Base-by-base conservation (phyloP, 306 rosid genomes). In the Prunus dulcis region DNA sequence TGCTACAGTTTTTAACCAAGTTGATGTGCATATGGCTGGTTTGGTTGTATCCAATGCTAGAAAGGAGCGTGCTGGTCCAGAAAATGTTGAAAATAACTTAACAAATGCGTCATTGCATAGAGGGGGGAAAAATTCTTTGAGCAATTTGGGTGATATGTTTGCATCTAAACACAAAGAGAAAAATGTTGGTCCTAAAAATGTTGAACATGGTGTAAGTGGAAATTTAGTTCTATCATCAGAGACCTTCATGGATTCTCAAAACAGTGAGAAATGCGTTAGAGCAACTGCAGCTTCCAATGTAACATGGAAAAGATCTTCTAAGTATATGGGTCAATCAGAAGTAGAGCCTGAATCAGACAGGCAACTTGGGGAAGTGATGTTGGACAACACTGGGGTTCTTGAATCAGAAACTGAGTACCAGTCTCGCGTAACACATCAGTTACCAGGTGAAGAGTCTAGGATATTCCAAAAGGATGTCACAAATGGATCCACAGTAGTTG, bases 381-480 rank as follows among this genome's bases (percentile, higher is more conserved):
- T 22, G 5, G 30, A 50, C 32, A 18, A 8, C 10, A 12, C 32
- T 38, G 71, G 70, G 27, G 71, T 27, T 12, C 43, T 30, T 30
- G 28, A 53, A 52, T 51, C 49, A 28, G 49, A 51, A 28, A 28
- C 23, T 52, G 73, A 19, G 34, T 9, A n/a, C 13, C 18, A 15
- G 62, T 17, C 61, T 52, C 28, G 61, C 62, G 4, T 51, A 18
- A 50, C 74, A 17, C 15, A 60, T 62, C 52, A 34, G 52, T 50
- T 78, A 46, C 65, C 72, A 2, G 49, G 56, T 34, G 71, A 78
- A 61, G 65, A 38, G 17, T 78, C 72, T 78, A 61, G 22, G 49
- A 38, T 13, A 71, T 64, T 38, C 45, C 76, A 50, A 13, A 28
- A 65, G 69, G 20, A 30, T 72, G 72, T 41, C 56, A 61, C 69